Evolutionary conservation across 495 filamentous ascomycete species (phyloP).

Genomic region (Xylaria venustula): DNA sequence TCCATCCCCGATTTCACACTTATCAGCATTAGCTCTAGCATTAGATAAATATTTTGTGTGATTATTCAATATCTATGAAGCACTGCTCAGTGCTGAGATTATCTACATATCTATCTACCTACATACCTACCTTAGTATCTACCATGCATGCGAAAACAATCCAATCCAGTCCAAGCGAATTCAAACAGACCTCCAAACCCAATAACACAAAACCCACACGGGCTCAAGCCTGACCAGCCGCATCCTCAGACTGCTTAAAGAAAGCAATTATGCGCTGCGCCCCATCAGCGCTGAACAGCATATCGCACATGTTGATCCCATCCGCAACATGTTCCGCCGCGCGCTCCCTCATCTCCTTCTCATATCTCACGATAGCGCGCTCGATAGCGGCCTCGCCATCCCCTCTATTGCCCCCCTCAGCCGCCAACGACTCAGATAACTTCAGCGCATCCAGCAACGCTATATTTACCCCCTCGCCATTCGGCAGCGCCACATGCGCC

Average conservation of each 20-base stretch:
- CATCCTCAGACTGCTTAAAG: background rate
- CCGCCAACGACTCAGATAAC: constrained; percentile 6
- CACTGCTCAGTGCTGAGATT: background rate
- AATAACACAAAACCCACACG: background rate
- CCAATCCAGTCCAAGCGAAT: background rate
- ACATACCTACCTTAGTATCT: background rate
- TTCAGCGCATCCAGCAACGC: constrained; percentile 31
- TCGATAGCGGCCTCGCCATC: background rate
- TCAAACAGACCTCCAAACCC: background rate
- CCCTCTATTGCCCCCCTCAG: background rate
- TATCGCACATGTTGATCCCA: background rate
- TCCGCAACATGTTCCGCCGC: background rate
- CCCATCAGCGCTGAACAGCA: constrained; percentile 2
- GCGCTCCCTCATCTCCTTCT: constrained; percentile 1
- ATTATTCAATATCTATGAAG: no score
- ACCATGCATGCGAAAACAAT: background rate
- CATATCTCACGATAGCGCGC: constrained; percentile 3
- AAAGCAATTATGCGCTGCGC: constrained; percentile 7
- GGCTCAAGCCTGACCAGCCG: background rate
- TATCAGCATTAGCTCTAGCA: no score
- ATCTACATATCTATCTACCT: background rate
- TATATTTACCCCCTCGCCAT: constrained; percentile 35
- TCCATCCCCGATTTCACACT: no score
- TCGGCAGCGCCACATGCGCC: constrained; percentile 43
- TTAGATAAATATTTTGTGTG: no score